Evolutionary conservation across 176 grass and related monocot species (phyloP).

Genomic region (Rhipidocladum racemiflorum): DNA sequence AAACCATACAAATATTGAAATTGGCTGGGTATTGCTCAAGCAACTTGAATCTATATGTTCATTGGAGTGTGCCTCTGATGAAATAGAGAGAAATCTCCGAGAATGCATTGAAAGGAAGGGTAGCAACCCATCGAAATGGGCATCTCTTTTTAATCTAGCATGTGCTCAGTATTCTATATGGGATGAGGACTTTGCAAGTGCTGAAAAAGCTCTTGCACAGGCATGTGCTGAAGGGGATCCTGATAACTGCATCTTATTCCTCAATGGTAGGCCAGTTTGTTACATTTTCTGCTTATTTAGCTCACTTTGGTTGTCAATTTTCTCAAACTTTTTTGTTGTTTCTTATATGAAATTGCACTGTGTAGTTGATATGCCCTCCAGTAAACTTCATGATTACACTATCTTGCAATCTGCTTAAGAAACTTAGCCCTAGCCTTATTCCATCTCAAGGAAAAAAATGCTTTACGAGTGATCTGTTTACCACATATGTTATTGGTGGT

Average conservation of each 20-base stretch:
- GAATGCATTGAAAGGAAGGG: slow-evolving; percentile 54
- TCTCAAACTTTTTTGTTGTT: not conserved
- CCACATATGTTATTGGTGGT: not conserved
- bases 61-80: slow-evolving; percentile 46
- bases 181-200: slow-evolving; percentile 59
- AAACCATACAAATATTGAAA: slow-evolving; percentile 49
- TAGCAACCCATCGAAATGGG: slow-evolving; percentile 52
- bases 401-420: not conserved
- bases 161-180: slow-evolving; percentile 72
- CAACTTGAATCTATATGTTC: slow-evolving; percentile 72
- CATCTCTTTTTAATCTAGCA: slow-evolving; percentile 65
- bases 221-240: slow-evolving; percentile 60
- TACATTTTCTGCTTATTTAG: not conserved
- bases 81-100: slow-evolving; percentile 57
- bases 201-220: slow-evolving; percentile 66
- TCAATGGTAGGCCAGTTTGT: slow-evolving; percentile 52
- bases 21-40: slow-evolving; percentile 81
- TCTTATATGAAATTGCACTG: not conserved
- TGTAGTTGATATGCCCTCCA: not conserved
- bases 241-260: slow-evolving; percentile 78
- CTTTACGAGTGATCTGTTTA: not conserved
- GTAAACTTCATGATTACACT: not conserved
- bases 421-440: not conserved
- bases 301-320: not conserved
- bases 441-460: not conserved